A percentile compares a stretch with the other conserved stretches of the same genome.
These are phyloP conservation scores for Boeremia lycopersici DNA, from an alignment of 2,329 filamentous ascomycete species.

Conservation along the genomic window DNA sequence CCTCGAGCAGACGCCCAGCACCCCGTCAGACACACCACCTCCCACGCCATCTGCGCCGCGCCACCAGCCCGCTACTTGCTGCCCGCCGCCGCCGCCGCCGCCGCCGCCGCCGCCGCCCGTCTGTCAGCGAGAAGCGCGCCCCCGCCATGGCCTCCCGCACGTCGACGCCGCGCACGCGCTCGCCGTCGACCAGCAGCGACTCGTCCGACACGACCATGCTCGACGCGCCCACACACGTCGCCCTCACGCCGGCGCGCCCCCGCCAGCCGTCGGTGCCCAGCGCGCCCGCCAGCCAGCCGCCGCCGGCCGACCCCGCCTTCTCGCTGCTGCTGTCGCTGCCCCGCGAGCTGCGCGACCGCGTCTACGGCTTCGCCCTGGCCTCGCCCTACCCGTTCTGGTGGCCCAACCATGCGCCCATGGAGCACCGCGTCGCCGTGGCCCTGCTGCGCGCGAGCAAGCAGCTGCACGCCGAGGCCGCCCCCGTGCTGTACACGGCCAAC, in stretches of 20 bases:
- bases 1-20: no score
- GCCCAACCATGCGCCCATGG: conserved; percentile 28
- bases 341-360: conserved; percentile 44
- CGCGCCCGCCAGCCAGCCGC: conserved; percentile 15
- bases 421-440: conserved; percentile 29
- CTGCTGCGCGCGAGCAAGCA: conserved; percentile 40
- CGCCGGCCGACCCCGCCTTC: conserved; percentile 30
- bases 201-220: conserved; percentile 45
- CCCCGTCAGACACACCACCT: no score
- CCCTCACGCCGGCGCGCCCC: conserved; percentile 34
- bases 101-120: background rate
- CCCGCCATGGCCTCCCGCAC: conserved; percentile 35
- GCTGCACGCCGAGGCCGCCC: conserved; percentile 42
- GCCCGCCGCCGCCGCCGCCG: background rate
- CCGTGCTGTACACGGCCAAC: conserved; percentile 45
- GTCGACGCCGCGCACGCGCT: conserved; percentile 39
- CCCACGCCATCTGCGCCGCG: background rate
- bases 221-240: conserved; percentile 34
- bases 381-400: conserved; percentile 44
- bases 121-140: no score
- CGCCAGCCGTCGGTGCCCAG: conserved; percentile 29
- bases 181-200: conserved; percentile 36
- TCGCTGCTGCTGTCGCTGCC: conserved; percentile 45
- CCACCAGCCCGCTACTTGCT: background rate
- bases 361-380: conserved; percentile 42